Evolutionary conservation across 73 alveolate species (phyloP).

Genomic region (Loxodes magnus): DNA sequence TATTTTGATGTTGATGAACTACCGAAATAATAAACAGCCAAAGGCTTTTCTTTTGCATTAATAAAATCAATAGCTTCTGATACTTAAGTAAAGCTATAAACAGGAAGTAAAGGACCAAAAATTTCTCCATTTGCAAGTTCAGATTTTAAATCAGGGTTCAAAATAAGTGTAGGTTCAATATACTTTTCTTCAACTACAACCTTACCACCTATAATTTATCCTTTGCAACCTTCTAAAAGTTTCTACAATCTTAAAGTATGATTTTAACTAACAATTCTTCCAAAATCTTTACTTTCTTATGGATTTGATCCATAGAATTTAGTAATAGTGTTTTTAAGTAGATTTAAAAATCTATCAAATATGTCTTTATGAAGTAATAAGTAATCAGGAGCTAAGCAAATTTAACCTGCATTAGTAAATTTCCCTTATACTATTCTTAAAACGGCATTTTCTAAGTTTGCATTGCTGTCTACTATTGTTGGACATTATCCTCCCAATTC

Average conservation of each 20-base stretch:
- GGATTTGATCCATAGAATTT: slow-evolving; percentile 65
- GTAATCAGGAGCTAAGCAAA: slow-evolving; percentile 84
- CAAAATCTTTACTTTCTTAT: slow-evolving; percentile 40
- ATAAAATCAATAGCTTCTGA: slow-evolving; percentile 60
- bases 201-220: slow-evolving; percentile 65
- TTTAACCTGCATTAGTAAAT: slow-evolving; percentile 71
- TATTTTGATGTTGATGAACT: slow-evolving; percentile 36
- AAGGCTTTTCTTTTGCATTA: slow-evolving; percentile 75
- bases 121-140: slow-evolving; percentile 58
- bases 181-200: slow-evolving; percentile 13
- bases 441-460: slow-evolving; percentile 66
- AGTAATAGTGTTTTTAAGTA: slow-evolving; percentile 31
- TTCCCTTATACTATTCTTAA: slow-evolving; percentile 77
- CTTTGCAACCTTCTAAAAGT: slow-evolving; percentile 50
- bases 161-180: slow-evolving; percentile 40
- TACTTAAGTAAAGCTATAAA: slow-evolving; percentile 49
- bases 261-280: slow-evolving; percentile 53
- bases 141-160: slow-evolving; percentile 21
- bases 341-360: slow-evolving; percentile 37
- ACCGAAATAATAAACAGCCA: slow-evolving; percentile 74
- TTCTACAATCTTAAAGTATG: slow-evolving; percentile 57
- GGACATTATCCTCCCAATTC: slow-evolving; percentile 92
- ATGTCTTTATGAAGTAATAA: slow-evolving; percentile 56
- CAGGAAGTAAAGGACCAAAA: slow-evolving; percentile 83
- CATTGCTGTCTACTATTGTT: slow-evolving; percentile 73